phyloP scores from a whole-genome alignment of 2,329 filamentous ascomycete genomes.

The Fusarium siculi region DNA sequence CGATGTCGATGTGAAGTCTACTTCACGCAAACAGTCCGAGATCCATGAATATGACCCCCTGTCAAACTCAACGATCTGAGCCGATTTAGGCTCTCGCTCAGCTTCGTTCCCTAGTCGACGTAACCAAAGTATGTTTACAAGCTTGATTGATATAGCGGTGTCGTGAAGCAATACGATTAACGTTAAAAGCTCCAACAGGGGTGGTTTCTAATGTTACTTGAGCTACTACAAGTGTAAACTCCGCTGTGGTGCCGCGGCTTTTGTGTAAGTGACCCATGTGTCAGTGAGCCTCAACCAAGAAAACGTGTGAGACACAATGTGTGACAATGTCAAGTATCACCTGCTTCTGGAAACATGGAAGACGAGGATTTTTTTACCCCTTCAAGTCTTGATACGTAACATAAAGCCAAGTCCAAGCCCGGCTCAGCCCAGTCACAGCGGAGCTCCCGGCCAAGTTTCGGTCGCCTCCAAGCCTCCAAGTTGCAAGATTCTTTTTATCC shows the following conservation, averaged over 20 bases:
- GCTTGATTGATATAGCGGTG: background rate
- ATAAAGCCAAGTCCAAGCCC: constrained; percentile 3
- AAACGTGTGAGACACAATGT: constrained; percentile 9
- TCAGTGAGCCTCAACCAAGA: constrained; percentile 2
- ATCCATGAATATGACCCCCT: constrained; percentile 18
- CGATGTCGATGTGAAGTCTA: background rate
- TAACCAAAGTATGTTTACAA: background rate
- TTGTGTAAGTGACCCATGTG: constrained; percentile 16
- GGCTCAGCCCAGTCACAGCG: constrained; percentile 7
- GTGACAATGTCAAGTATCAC: background rate
- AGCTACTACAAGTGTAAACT: background rate
- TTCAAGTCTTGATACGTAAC: background rate
- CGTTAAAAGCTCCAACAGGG: background rate
- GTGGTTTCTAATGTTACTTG: background rate
- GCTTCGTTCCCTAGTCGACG: constrained; percentile 19
- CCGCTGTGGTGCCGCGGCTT: background rate
- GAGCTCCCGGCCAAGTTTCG: constrained; percentile 33
- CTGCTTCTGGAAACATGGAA: constrained; percentile 12
- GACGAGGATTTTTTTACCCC: constrained; percentile 12
- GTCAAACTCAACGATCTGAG: constrained; percentile 26
- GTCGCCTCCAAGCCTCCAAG: constrained; percentile 23
- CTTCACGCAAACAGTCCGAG: background rate
- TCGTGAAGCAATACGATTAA: background rate
- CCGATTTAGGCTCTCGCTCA: constrained; percentile 25
- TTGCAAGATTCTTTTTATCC: background rate